Evolutionary conservation across 176 grass and related monocot species (phyloP).

Genomic region (Avena atlantica): DNA sequence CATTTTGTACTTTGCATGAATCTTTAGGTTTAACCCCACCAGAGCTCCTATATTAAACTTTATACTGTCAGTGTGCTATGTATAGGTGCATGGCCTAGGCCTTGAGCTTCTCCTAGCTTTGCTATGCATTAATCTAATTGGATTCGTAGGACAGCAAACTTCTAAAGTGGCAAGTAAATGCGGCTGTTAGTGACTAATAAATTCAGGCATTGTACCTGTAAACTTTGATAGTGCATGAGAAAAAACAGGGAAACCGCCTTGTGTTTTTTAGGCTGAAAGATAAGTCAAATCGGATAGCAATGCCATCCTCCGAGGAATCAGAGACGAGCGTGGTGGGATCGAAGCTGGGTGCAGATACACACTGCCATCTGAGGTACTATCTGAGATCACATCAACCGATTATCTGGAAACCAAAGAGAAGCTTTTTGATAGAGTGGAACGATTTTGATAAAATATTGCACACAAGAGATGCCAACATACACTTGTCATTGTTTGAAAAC

Average conservation of each 20-base stretch:
- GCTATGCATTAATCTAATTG: constrained; percentile 11
- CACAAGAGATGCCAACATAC: constrained; percentile 25
- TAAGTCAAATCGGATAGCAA: constrained; percentile 24
- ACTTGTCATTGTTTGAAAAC: constrained; percentile 26
- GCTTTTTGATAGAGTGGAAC: constrained; percentile 3
- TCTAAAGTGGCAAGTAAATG: constrained; percentile 42
- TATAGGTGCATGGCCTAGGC: constrained; percentile 31
- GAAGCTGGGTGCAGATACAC: constrained; percentile 20
- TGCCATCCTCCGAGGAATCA: constrained; percentile 49
- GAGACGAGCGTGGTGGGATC: constrained; percentile 42
- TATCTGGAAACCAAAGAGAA: constrained; percentile 16
- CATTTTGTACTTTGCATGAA: constrained; percentile 32
- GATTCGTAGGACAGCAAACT: constrained; percentile 3
- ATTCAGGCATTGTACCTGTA: constrained; percentile 23
- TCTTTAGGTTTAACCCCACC: constrained; percentile 43
- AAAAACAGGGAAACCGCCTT: background rate
- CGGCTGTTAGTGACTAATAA: background rate
- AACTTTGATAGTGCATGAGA: constrained; percentile 36
- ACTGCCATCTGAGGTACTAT: constrained; percentile 16
- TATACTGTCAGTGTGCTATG: background rate
- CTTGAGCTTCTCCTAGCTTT: background rate
- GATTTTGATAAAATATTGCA: background rate
- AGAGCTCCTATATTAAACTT: background rate
- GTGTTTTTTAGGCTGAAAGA: constrained; percentile 20
- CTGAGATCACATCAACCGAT: constrained; percentile 8